Conservation (phyloP, 1,284 basidiomycete genomes). For the Thelephora terrestris region DNA sequence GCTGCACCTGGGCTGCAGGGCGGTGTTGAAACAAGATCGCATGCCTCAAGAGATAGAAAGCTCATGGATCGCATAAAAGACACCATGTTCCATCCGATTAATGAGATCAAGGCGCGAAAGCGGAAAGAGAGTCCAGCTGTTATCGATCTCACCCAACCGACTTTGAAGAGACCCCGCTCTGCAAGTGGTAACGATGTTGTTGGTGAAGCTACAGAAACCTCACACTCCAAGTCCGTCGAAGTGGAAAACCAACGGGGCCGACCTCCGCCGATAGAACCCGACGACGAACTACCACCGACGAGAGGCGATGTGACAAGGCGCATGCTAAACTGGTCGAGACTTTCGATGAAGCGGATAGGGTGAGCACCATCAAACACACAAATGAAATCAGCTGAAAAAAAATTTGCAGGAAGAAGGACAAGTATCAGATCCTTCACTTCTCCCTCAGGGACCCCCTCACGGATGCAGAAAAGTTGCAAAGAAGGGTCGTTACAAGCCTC, state of each 20-base stretch:
- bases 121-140: conserved; percentile 13
- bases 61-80: neutral
- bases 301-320: too few relatives aligned
- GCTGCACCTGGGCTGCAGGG: too few relatives aligned
- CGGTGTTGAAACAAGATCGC: too few relatives aligned
- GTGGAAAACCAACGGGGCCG: conserved; percentile 1
- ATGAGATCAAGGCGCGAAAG: conserved; percentile 15
- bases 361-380: too few relatives aligned
- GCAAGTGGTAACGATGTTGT: conserved; percentile 23
- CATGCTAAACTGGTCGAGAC: too few relatives aligned
- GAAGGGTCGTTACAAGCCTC: conserved; percentile 45
- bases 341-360: too few relatives aligned
- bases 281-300: conserved; percentile 10
- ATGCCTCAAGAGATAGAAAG: too few relatives aligned
- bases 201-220: conserved; percentile 20
- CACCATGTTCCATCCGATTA: conserved; percentile 13
- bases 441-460: conserved; percentile 49
- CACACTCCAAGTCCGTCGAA: neutral
- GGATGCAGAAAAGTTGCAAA: conserved; percentile 33
- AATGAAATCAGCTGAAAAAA: neutral
- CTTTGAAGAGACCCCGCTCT: conserved; percentile 21
- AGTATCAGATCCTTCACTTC: conserved; percentile 66
- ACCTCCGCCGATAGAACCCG: neutral
- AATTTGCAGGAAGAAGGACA: conserved; percentile 33
- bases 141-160: neutral